Evolutionary conservation across 2,329 filamentous ascomycete species (phyloP), one percentile per base, ranked within the genome.

Genomic region (Fusarium austroafricanum): DNA sequence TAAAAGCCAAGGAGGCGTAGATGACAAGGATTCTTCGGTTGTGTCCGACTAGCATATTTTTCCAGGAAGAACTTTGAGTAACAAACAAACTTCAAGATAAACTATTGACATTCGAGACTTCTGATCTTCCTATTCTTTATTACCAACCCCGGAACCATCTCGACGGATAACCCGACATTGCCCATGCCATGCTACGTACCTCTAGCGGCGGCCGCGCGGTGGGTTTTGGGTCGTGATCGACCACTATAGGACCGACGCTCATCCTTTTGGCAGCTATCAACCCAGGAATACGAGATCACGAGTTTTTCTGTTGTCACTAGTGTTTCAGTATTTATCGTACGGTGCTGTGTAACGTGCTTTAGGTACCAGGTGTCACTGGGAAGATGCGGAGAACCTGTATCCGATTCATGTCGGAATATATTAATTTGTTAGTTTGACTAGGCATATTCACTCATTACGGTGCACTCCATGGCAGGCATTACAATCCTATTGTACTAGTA

Each of bases 41-140:
- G 10, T 38, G 42, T 14, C 47, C 23, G 9, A 55, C 14, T 21
- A 62, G 3, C 59, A 62, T 62, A n/a, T 6, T n/a, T 38, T 26
- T 4, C 0, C 2, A 20, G 0, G 0, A 10, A n/a, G n/a, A n/a
- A n/a, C n/a, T n/a, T n/a, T n/a, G n/a, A n/a, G n/a, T n/a, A n/a
- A 26, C 7, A 10, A 3, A 9, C 2, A 33, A 17, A 15, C 20
- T 12, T 12, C 9, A 4, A 17, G 5, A 26, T 26, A 10, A 6
- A 26, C 5, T 26, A 26, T 12, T 11, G 10, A n/a, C 10, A 11
- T 7, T 1, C 1, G 5, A 1, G 1, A 2, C n/a, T 2, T 1
- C n/a, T 17, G 9, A 2, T 2, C 18, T 4, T 0, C 11, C 10
- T 26, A 12, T 9, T n/a, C 23, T 15, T 37, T 54, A 28, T 54